These are phyloP conservation scores for Dothideomycetes sp. DNA, from an alignment of 2,329 filamentous ascomycete species.

Conservation along the genomic window DNA sequence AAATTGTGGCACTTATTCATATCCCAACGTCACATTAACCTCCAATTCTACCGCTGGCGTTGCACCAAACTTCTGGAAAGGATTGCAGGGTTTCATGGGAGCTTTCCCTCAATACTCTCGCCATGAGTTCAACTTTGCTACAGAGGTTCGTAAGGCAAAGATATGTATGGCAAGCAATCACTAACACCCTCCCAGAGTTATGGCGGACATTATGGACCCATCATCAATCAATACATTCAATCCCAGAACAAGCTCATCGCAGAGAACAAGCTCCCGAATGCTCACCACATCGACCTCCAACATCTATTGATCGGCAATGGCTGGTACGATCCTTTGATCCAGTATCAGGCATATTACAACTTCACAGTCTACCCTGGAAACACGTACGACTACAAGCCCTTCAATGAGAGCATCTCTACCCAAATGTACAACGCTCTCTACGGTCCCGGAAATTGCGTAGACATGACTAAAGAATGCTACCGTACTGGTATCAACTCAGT, in stretches of 20 bases:
- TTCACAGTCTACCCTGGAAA: constrained; percentile 48
- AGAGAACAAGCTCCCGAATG: constrained; percentile 19
- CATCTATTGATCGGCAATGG: constrained; percentile 43
- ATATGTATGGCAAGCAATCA: not conserved
- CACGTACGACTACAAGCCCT: constrained; percentile 47
- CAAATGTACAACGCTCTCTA: constrained; percentile 53
- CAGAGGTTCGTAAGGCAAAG: constrained; percentile 13
- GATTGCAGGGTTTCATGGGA: constrained; percentile 54
- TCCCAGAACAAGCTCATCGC: constrained; percentile 14
- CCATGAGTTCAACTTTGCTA: constrained; percentile 26
- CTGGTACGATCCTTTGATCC: constrained; percentile 48
- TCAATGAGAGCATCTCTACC: constrained; percentile 40
- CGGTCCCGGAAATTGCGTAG: constrained; percentile 51
- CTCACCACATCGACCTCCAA: constrained; percentile 26
- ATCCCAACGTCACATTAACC: constrained; percentile 41
- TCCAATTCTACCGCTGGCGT: constrained; percentile 45
- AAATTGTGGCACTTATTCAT: constrained; percentile 49
- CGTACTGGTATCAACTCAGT: constrained; percentile 41
- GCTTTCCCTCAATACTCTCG: constrained; percentile 39
- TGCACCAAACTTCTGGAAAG: constrained; percentile 53
- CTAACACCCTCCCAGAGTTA: constrained; percentile 16
- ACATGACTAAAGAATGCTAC: constrained; percentile 48
- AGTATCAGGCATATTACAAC: constrained; percentile 51
- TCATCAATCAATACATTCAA: constrained; percentile 21
- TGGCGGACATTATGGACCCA: constrained; percentile 24